Conservation (phyloP, 352 stramenopile genomes). For the Phytophthora aleatoria region DNA sequence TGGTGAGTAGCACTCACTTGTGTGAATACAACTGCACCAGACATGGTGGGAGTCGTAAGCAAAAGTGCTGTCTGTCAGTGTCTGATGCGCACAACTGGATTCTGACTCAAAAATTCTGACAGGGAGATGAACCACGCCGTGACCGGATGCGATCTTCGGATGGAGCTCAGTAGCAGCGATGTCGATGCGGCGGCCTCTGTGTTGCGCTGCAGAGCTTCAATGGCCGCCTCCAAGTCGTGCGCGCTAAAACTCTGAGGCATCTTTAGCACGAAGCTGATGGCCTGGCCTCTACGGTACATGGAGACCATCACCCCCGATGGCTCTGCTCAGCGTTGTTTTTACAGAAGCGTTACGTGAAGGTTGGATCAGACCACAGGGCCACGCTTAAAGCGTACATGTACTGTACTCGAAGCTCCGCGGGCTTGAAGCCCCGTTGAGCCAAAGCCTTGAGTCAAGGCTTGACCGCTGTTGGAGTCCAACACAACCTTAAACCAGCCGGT, state of each 20-base stretch:
- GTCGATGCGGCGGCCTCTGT: too few relatives aligned
- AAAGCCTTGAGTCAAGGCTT: too few relatives aligned
- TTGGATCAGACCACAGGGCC: neutral
- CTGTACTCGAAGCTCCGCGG: too few relatives aligned
- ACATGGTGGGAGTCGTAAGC: neutral
- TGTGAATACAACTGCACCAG: neutral
- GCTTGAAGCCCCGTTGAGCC: too few relatives aligned
- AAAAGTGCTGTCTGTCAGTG: neutral
- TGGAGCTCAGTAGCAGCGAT: too few relatives aligned
- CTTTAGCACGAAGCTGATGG: too few relatives aligned
- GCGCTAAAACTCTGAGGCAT: too few relatives aligned
- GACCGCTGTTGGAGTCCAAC: too few relatives aligned
- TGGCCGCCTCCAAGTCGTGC: too few relatives aligned
- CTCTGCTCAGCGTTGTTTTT: neutral
- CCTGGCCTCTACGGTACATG: too few relatives aligned
- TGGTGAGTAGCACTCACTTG: neutral
- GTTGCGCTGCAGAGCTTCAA: too few relatives aligned
- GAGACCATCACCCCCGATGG: too few relatives aligned
- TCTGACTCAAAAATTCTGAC: neutral
- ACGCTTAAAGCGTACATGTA: neutral
- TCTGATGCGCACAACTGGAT: neutral
- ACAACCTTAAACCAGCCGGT: neutral
- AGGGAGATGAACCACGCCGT: neutral
- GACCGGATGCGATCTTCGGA: constrained; percentile 2
- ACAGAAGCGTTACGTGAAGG: neutral